Percentiles rank a stretch among this genome's conserved stretches.
Evolutionary conservation across 805 yeast genomes (phyloP).

Genomic region (Candida sakaeoensis): DNA sequence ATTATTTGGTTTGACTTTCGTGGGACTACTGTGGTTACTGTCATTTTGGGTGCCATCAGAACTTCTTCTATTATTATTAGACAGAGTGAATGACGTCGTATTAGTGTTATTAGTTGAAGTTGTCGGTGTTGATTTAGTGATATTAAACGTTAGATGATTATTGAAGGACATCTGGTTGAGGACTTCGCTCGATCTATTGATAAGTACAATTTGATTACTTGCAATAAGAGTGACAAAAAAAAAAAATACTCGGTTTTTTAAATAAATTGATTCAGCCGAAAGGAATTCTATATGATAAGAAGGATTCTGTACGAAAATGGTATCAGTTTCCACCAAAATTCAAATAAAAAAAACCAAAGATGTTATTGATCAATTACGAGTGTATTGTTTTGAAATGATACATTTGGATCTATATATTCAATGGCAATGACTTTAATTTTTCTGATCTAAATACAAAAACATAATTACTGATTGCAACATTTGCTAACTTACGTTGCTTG

Average conservation of each 20-base stretch:
- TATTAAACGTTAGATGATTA: slow-evolving; percentile 27
- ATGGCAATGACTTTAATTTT: slow-evolving; percentile 1
- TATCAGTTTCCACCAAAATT: too few species aligned
- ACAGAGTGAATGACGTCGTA: slow-evolving; percentile 17
- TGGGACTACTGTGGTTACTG: too few species aligned
- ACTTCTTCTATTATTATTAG: too few species aligned
- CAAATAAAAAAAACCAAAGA: too few species aligned
- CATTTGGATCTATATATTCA: slow-evolving; percentile 43
- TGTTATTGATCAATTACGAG: too few species aligned
- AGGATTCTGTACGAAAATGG: too few species aligned
- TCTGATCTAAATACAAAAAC: slow-evolving; percentile 1
- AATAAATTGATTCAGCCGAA: too few species aligned
- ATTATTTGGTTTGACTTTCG: not conserved
- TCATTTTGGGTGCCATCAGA: too few species aligned
- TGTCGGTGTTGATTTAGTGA: slow-evolving; percentile 38
- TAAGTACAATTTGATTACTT: not conserved
- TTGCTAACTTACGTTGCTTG: not conserved
- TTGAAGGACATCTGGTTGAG: slow-evolving; percentile 24
- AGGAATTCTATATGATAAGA: too few species aligned
- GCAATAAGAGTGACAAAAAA: slow-evolving; percentile 1
- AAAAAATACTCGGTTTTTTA: slow-evolving; percentile 14
- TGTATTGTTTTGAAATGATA: too few species aligned
- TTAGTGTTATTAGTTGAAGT: slow-evolving; percentile 38
- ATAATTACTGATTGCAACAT: not conserved
- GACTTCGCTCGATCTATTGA: too few species aligned